A percentile compares a stretch with the other conserved stretches of the same genome.
Evolutionary conservation across 2,329 filamentous ascomycete species (phyloP).

Genomic region (Knufia fluminis): DNA sequence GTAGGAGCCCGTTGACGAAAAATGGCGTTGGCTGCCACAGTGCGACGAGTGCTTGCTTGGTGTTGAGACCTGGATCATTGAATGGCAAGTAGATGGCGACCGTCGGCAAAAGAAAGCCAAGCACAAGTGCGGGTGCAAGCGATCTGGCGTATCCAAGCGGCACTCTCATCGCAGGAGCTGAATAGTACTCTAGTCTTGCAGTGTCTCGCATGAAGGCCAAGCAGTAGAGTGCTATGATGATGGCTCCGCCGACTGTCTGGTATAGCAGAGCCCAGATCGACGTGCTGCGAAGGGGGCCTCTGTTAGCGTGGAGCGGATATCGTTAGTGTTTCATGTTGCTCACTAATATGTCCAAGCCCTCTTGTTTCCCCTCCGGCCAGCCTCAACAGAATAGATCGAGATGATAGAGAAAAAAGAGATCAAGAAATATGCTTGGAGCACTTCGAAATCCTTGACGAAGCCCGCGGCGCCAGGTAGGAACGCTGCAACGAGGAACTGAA

Average conservation of each 20-base stretch:
- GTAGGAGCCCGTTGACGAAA: conserved; percentile 18
- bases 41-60: conserved; percentile 19
- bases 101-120: conserved; percentile 24
- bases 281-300: conserved; percentile 9
- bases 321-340: not conserved
- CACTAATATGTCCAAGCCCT: conserved; percentile 14
- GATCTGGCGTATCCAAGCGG: conserved; percentile 19
- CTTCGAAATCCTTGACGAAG: conserved; percentile 13
- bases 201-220: conserved; percentile 18
- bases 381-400: conserved; percentile 13
- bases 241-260: conserved; percentile 16
- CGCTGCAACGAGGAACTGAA: conserved; percentile 13
- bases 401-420: conserved; percentile 15
- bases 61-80: conserved; percentile 10
- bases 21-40: conserved; percentile 24
- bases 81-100: conserved; percentile 23
- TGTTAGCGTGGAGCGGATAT: not conserved
- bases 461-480: conserved; percentile 13
- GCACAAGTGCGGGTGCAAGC: conserved; percentile 21
- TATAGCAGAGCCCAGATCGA: conserved; percentile 13
- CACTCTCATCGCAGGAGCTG: conserved; percentile 12
- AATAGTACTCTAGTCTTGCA: conserved; percentile 14
- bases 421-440: conserved; percentile 15
- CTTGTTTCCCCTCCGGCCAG: conserved; percentile 12
- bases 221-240: conserved; percentile 24